Evolutionary conservation across 2,329 filamentous ascomycete species (phyloP).

Genomic region (Trichophyton mentagrophytes): DNA sequence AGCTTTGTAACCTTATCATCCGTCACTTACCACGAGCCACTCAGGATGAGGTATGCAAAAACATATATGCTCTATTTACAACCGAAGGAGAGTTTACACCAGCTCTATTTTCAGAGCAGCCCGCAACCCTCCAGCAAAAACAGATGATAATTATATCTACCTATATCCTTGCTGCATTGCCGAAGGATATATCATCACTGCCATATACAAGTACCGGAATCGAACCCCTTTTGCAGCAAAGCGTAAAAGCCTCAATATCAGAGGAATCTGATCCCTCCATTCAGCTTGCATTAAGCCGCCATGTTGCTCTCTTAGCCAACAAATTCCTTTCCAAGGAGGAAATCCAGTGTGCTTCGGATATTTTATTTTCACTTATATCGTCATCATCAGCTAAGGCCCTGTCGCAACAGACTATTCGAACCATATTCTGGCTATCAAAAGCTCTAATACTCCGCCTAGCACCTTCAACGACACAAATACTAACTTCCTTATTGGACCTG

Average conservation of each 20-base stretch:
- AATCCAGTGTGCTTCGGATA: slow-evolving; percentile 20
- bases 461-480: slow-evolving; percentile 38
- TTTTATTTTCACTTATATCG: slow-evolving; percentile 24
- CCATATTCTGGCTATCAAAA: slow-evolving; percentile 50
- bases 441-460: slow-evolving; percentile 44
- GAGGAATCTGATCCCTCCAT: slow-evolving; percentile 23
- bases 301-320: slow-evolving; percentile 30
- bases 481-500: slow-evolving; percentile 38
- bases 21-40: slow-evolving; percentile 41
- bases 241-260: slow-evolving; percentile 24
- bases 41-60: slow-evolving; percentile 40
- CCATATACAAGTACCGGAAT: slow-evolving; percentile 24
- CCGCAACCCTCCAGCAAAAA: slow-evolving; percentile 23
- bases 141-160: slow-evolving; percentile 45
- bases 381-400: slow-evolving; percentile 11
- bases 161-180: slow-evolving; percentile 43
- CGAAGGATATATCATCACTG: slow-evolving; percentile 24
- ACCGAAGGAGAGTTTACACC: slow-evolving; percentile 23
- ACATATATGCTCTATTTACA: slow-evolving; percentile 43
- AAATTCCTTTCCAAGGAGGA: slow-evolving; percentile 29
- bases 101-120: slow-evolving; percentile 23
- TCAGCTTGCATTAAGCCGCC: slow-evolving; percentile 31
- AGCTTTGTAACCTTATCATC: slow-evolving; percentile 48
- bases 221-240: slow-evolving; percentile 24
- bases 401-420: slow-evolving; percentile 35